Conservation (phyloP, 2,329 filamentous ascomycete genomes). For the Trichoderma guizhouense region DNA sequence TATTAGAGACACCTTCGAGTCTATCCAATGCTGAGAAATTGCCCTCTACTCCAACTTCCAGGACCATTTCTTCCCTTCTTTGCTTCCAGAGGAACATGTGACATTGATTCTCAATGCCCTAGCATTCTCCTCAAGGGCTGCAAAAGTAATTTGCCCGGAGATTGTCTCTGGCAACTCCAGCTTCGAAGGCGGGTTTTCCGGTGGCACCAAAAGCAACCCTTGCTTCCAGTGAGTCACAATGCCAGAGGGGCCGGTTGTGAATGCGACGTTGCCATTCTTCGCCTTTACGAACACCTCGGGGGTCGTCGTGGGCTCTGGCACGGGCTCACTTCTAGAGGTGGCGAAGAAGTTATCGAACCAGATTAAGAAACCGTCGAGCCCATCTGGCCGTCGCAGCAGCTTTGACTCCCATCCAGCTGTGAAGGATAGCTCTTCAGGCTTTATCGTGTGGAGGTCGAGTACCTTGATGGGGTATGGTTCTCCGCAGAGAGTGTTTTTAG, state of each 20-base stretch:
- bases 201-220: constrained; percentile 68
- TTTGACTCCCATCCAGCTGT: constrained; percentile 62
- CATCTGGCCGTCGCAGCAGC: constrained; percentile 59
- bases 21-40: neutral
- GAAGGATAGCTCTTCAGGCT: constrained; percentile 71
- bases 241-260: constrained; percentile 78
- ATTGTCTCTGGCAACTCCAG: constrained; percentile 56
- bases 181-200: constrained; percentile 44
- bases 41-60: constrained; percentile 47
- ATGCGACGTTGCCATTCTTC: constrained; percentile 64
- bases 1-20: constrained; percentile 40
- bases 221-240: constrained; percentile 90
- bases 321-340: constrained; percentile 51
- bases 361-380: constrained; percentile 80
- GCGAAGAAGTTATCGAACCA: constrained; percentile 97
- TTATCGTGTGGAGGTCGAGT: constrained; percentile 72
- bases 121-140: constrained; percentile 66
- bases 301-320: constrained; percentile 51
- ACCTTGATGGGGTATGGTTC: constrained; percentile 64
- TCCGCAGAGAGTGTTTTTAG: constrained; percentile 57
- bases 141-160: constrained; percentile 66
- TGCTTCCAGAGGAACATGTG: constrained; percentile 53
- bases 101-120: constrained; percentile 64
- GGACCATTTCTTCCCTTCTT: constrained; percentile 40
- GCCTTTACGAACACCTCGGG: constrained; percentile 60